phyloP scores from a whole-genome alignment of 2,329 filamentous ascomycete species.

The Colletotrichum cuscutae region DNA sequence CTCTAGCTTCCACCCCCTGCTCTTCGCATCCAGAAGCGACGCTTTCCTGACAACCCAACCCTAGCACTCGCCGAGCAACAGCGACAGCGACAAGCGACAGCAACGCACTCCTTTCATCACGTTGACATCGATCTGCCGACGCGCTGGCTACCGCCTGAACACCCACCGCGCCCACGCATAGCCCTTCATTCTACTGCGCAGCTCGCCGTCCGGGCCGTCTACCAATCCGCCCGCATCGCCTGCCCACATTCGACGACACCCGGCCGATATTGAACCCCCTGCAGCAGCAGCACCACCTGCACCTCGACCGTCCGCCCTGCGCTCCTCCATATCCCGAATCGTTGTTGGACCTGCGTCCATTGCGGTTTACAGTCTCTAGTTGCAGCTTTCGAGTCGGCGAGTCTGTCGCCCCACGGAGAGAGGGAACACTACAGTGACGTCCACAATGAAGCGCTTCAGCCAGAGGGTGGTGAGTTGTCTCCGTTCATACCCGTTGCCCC shows the following conservation, averaged over 20 bases:
- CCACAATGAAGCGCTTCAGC: constrained; percentile 95
- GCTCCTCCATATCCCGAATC: constrained; percentile 11
- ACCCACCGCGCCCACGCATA: not conserved
- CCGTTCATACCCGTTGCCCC: constrained; percentile 14
- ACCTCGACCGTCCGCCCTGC: constrained; percentile 16
- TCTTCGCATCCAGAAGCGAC: constrained; percentile 29
- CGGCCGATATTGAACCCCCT: not conserved
- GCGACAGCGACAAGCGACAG: too few species aligned
- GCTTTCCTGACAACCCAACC: constrained; percentile 26
- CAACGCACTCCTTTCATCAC: constrained; percentile 25
- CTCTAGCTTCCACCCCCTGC: constrained; percentile 20
- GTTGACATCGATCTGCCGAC: constrained; percentile 32
- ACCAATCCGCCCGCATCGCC: constrained; percentile 3
- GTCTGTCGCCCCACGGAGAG: constrained; percentile 31
- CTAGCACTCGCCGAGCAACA: constrained; percentile 28
- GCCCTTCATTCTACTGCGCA: constrained; percentile 6
- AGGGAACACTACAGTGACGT: constrained; percentile 40
- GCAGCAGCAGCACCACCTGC: not conserved
- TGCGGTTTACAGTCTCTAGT: constrained; percentile 18
- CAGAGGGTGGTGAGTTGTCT: constrained; percentile 87
- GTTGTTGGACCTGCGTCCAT: constrained; percentile 27
- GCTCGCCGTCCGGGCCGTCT: not conserved
- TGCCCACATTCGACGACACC: not conserved
- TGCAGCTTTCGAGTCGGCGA: constrained; percentile 28
- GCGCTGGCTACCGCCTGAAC: constrained; percentile 22